Conservation (phyloP, 306 rosid species). For the Benincasa hispida region DNA sequence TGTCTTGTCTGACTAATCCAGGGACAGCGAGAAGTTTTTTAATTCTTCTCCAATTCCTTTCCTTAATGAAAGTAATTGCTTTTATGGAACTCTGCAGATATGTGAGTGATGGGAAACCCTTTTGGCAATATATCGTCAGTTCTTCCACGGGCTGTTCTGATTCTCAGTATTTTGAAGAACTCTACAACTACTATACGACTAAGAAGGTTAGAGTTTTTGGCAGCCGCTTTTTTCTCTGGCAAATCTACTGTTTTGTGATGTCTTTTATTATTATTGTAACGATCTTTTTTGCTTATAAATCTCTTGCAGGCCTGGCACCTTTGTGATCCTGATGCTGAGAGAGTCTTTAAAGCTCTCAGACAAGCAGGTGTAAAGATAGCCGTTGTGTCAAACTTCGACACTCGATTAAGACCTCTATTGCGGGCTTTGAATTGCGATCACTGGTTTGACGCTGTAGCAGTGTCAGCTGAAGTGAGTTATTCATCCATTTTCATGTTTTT, state of each 20-base stretch:
- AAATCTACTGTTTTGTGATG: not conserved
- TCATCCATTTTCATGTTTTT: not conserved
- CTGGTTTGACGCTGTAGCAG: slow-evolving; percentile 98
- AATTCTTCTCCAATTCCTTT: not conserved
- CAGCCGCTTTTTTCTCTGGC: not conserved
- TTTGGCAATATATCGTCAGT: slow-evolving; percentile 94
- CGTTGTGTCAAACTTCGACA: slow-evolving; percentile 83
- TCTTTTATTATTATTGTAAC: not conserved
- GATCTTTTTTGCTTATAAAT: not conserved
- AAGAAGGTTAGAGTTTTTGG: slow-evolving; percentile 47
- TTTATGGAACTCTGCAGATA: slow-evolving; percentile 40
- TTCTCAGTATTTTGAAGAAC: slow-evolving; percentile 89
- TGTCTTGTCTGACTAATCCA: not conserved
- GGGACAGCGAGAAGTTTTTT: not conserved
- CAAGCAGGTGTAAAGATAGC: slow-evolving; percentile 78
- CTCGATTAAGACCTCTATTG: slow-evolving; percentile 77
- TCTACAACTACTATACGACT: slow-evolving; percentile 70
- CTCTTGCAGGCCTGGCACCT: slow-evolving; percentile 88
- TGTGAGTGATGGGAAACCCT: slow-evolving; percentile 88
- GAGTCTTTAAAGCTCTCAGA: slow-evolving; percentile 55
- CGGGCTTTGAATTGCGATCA: slow-evolving; percentile 63
- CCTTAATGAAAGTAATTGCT: not conserved
- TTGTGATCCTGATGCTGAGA: slow-evolving; percentile 72
- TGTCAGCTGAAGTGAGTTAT: slow-evolving; percentile 76
- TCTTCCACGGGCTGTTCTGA: slow-evolving; percentile 88